Evolutionary conservation across 768 basidiomycete genomes (phyloP).

Genomic region (Mycena pura): DNA sequence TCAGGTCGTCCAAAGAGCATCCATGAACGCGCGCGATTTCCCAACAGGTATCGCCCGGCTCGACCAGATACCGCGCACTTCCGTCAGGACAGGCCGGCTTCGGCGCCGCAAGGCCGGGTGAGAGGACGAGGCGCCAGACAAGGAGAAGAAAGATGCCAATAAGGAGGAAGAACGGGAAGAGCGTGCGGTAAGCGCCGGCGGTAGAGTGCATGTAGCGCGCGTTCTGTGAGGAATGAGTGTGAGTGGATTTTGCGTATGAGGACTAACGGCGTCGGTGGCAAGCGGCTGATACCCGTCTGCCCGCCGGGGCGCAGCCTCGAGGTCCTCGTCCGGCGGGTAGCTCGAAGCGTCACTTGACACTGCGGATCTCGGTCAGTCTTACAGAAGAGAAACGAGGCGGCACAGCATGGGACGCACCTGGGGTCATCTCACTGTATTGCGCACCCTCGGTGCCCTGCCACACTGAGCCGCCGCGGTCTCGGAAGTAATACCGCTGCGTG

Average conservation of each 20-base stretch:
- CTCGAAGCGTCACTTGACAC: conserved; percentile 23
- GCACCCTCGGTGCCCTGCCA: conserved; percentile 68
- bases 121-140: conserved; percentile 64
- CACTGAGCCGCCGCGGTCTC: conserved; percentile 58
- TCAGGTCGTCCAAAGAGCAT: conserved; percentile 58
- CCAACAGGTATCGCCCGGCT: conserved; percentile 73
- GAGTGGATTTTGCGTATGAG: background rate
- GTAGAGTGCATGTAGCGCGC: conserved; percentile 42
- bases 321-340: conserved; percentile 46
- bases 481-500: conserved; percentile 69
- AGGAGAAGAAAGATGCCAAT: conserved; percentile 68
- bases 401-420: conserved; percentile 45
- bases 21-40: conserved; percentile 57
- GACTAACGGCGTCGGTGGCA: conserved; percentile 56
- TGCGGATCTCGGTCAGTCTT: background rate
- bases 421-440: conserved; percentile 63
- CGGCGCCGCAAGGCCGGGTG: conserved; percentile 46
- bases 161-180: conserved; percentile 78
- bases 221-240: conserved; percentile 23
- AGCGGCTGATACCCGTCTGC: conserved; percentile 65
- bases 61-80: conserved; percentile 53
- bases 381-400: background rate
- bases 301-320: conserved; percentile 62
- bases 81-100: conserved; percentile 46
- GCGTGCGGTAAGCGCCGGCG: conserved; percentile 59